Conservation (phyloP, 176 grass and related monocot species). For the Leersia perrieri region DNA sequence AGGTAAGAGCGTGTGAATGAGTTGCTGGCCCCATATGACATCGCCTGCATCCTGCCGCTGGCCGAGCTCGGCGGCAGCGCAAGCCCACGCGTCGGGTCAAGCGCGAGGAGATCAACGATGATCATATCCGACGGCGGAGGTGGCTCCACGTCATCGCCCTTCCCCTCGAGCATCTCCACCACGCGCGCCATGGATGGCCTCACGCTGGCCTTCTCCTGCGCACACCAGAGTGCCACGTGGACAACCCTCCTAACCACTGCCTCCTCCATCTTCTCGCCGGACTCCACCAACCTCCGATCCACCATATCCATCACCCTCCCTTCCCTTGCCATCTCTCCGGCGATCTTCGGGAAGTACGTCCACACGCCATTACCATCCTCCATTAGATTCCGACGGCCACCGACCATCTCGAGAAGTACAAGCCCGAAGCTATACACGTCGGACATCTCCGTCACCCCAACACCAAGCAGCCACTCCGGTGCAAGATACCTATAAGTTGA, state of each 20-base stretch:
- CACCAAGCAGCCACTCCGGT: conserved; percentile 67
- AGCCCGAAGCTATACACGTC: conserved; percentile 83
- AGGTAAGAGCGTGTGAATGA: conserved; percentile 46
- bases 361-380: conserved; percentile 3
- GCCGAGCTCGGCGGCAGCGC: neutral
- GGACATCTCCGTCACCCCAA: conserved; percentile 55
- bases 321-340: conserved; percentile 38
- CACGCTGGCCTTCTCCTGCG: conserved; percentile 44
- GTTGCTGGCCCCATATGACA: conserved; percentile 21
- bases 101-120: conserved; percentile 40
- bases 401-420: conserved; percentile 71
- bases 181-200: conserved; percentile 67
- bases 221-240: conserved; percentile 71
- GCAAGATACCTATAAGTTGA: no score
- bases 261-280: neutral
- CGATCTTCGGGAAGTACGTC: conserved; percentile 60
- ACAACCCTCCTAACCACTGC: conserved; percentile 38
- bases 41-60: neutral
- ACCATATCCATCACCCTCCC: conserved; percentile 49
- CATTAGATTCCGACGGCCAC: conserved; percentile 47
- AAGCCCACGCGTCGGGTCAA: neutral
- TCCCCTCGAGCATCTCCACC: conserved; percentile 71
- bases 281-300: conserved; percentile 30
- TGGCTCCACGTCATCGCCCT: conserved; percentile 18
- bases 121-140: conserved; percentile 56